These are phyloP conservation scores for Hymenoscyphus fraxineus DNA, from an alignment of 2,329 filamentous ascomycete genomes.

Conservation along the genomic window DNA sequence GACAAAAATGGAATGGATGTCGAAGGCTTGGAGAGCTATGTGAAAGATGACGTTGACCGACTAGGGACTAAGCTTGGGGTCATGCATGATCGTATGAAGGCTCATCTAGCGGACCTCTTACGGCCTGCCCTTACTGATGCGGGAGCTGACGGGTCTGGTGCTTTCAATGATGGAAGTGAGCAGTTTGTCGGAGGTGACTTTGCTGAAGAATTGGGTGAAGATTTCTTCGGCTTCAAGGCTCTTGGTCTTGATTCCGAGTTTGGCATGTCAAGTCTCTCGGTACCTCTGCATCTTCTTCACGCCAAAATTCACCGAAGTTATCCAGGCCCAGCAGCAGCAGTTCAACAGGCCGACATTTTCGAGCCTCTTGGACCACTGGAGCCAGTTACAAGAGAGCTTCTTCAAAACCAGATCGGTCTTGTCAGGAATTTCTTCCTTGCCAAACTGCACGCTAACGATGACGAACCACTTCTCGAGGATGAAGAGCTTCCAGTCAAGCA, in stretches of 20 bases:
- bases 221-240: slow-evolving; percentile 98
- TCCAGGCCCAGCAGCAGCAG: slow-evolving; percentile 61
- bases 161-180: slow-evolving; percentile 95
- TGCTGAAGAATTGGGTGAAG: slow-evolving; percentile 94
- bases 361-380: slow-evolving; percentile 66
- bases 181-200: slow-evolving; percentile 97
- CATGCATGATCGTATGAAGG: slow-evolving; percentile 93
- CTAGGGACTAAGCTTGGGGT: slow-evolving; percentile 72
- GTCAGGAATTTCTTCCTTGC: slow-evolving; percentile 88
- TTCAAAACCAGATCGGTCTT: slow-evolving; percentile 78
- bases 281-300: slow-evolving; percentile 90
- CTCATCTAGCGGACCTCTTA: slow-evolving; percentile 86
- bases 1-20: slow-evolving; percentile 81
- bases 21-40: slow-evolving; percentile 77
- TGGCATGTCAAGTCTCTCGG: slow-evolving; percentile 79
- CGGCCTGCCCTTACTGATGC: slow-evolving; percentile 82
- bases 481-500: slow-evolving; percentile 94
- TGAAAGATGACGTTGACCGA: slow-evolving; percentile 89
- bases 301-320: slow-evolving; percentile 83
- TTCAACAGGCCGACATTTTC: slow-evolving; percentile 53
- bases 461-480: slow-evolving; percentile 84
- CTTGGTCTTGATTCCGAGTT: slow-evolving; percentile 90
- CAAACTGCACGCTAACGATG: slow-evolving; percentile 79
- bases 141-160: slow-evolving; percentile 77
- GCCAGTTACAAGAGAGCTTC: slow-evolving; percentile 72